Percentiles rank a stretch among this genome's conserved stretches.
Evolutionary conservation across 139 green algal genomes (phyloP).

Genomic region (Dunaliella sp.): DNA sequence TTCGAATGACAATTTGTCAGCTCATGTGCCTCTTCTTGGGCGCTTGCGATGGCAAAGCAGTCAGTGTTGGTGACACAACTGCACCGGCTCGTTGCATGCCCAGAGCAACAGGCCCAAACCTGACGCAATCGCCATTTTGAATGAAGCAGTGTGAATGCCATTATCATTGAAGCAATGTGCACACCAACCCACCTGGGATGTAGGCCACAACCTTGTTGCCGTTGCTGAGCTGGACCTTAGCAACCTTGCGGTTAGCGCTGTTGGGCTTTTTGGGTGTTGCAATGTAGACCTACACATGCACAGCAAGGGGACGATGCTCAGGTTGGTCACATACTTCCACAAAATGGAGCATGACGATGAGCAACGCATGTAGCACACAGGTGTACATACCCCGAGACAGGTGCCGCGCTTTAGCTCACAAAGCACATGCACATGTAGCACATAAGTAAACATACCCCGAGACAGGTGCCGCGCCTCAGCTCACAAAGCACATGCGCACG

Average conservation of each 20-base stretch:
- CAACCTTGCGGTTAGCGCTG: slow-evolving; percentile 55
- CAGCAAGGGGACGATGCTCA: neutral
- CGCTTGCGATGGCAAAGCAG: too few species aligned
- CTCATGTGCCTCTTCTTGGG: too few species aligned
- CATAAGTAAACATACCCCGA: neutral
- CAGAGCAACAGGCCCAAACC: too few species aligned
- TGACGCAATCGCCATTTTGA: too few species aligned
- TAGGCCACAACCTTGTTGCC: slow-evolving; percentile 51
- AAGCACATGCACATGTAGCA: neutral
- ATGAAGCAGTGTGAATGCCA: too few species aligned
- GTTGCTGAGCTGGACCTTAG: slow-evolving; percentile 52
- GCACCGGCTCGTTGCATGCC: too few species aligned
- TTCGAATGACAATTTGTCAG: too few species aligned
- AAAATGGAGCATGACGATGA: neutral
- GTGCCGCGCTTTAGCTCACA: neutral
- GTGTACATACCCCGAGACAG: neutral
- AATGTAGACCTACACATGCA: slow-evolving; percentile 45
- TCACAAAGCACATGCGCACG: neutral
- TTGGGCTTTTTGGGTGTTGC: slow-evolving; percentile 63
- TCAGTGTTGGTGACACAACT: too few species aligned
- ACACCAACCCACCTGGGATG: slow-evolving; percentile 55
- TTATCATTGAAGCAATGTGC: too few species aligned
- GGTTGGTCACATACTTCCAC: neutral
- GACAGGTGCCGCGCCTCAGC: neutral
- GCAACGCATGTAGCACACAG: neutral